Conservation (phyloP, 2,329 filamentous ascomycete species). For the Epichloe aotearoae region DNA sequence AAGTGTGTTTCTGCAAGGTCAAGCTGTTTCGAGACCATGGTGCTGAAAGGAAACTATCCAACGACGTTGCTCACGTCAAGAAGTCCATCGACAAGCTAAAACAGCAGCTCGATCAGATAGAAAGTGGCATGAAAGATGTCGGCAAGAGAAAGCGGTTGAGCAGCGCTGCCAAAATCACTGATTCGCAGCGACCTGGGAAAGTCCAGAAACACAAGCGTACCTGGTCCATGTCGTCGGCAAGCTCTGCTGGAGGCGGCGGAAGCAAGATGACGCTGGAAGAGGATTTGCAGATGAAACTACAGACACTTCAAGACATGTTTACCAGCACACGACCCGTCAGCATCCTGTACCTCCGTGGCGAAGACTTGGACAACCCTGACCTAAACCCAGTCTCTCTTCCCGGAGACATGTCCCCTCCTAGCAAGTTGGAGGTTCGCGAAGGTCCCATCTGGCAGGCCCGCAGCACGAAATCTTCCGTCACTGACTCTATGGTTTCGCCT, state of each 20-base stretch:
- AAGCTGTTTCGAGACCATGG: conserved; percentile 95
- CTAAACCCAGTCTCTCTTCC: conserved; percentile 61
- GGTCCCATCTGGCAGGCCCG: conserved; percentile 35
- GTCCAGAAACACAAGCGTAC: conserved; percentile 82
- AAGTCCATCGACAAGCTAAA: conserved; percentile 95
- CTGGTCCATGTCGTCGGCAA: conserved; percentile 83
- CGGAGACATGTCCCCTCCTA: conserved; percentile 51
- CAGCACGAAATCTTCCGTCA: conserved; percentile 44
- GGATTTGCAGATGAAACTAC: conserved; percentile 66
- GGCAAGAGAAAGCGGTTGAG: conserved; percentile 49
- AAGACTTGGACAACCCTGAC: conserved; percentile 69
- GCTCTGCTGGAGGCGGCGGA: conserved; percentile 38
- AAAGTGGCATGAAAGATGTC: conserved; percentile 54
- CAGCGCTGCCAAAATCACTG: conserved; percentile 32
- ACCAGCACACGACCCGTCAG: conserved; percentile 69
- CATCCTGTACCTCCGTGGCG: conserved; percentile 63
- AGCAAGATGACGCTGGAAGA: conserved; percentile 48
- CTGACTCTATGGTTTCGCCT: conserved; percentile 50
- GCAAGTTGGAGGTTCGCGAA: conserved; percentile 35
- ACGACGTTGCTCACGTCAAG: conserved; percentile 88
- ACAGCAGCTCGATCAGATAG: conserved; percentile 75
- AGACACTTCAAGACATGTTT: conserved; percentile 76
- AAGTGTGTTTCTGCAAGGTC: conserved; percentile 91
- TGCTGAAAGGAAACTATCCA: conserved; percentile 86
- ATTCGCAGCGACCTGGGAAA: conserved; percentile 58